phyloP scores from a whole-genome alignment of 306 rosid genomes.

The Elaeagnus macrophylla region DNA sequence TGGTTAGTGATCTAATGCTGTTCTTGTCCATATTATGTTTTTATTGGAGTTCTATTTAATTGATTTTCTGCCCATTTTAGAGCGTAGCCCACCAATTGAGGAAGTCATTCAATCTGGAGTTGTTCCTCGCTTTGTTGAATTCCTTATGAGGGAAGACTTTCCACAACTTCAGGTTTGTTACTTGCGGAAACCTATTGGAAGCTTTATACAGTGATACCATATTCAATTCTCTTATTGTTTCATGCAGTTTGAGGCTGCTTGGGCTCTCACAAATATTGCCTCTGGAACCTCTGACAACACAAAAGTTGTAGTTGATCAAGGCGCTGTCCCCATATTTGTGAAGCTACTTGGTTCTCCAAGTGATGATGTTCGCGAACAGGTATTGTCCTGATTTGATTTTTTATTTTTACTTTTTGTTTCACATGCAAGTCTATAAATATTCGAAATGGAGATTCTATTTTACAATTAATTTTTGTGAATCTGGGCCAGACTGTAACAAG shows the following conservation, averaged over 20 bases:
- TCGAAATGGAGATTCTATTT: too few species aligned
- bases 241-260: constrained; percentile 91
- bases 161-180: constrained; percentile 75
- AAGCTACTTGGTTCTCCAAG: constrained; percentile 77
- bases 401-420: neutral
- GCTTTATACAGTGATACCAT: neutral
- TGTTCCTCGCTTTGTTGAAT: constrained; percentile 82
- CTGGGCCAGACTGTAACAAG: too few species aligned
- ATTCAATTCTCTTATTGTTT: constrained; percentile 9
- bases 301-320: constrained; percentile 74
- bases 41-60: neutral
- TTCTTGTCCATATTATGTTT: neutral
- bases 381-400: constrained; percentile 14
- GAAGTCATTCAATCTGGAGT: constrained; percentile 91
- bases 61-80: constrained; percentile 25
- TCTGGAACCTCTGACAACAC: constrained; percentile 94
- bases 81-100: constrained; percentile 88
- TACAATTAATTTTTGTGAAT: too few species aligned
- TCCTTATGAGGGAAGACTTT: constrained; percentile 69
- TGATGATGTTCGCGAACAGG: constrained; percentile 96
- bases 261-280: constrained; percentile 96
- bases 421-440: too few species aligned
- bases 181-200: neutral
- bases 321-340: constrained; percentile 86
- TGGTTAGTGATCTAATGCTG: constrained; percentile 38